Conservation (phyloP, 257 asterid species). For the Solanum medicagineum region DNA sequence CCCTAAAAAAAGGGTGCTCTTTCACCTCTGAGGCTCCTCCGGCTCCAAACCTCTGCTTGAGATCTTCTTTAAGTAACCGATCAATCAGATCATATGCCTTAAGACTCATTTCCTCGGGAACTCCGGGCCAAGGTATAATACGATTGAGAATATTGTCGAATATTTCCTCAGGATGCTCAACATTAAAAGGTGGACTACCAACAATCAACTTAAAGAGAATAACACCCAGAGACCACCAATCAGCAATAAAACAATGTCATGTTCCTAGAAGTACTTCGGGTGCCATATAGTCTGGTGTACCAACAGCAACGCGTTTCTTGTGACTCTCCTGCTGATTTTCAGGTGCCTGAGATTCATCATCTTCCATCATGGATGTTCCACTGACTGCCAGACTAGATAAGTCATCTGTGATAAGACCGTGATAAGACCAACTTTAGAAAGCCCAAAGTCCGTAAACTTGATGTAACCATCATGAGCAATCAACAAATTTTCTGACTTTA, state of each 20-base stretch:
- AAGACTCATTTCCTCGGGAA: constrained; percentile 87
- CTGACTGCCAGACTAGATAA: constrained; percentile 90
- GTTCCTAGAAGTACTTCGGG: constrained; percentile 99
- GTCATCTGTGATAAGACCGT: constrained; percentile 99
- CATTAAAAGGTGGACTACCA: too few species aligned
- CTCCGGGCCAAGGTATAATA: constrained; percentile 88
- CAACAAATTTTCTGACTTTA: constrained; percentile 94
- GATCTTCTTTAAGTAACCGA: constrained; percentile 91
- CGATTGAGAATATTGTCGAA: constrained; percentile 93
- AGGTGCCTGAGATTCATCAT: constrained; percentile 63
- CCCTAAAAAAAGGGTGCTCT: constrained; percentile 80
- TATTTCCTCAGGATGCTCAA: constrained; percentile 37
- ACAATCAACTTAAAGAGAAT: too few species aligned
- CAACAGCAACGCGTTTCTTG: constrained; percentile 87
- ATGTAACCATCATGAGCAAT: constrained; percentile 99
- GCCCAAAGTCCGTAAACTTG: constrained; percentile 98
- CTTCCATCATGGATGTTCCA: constrained; percentile 86
- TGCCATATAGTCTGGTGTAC: constrained; percentile 98
- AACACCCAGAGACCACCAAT: too few species aligned
- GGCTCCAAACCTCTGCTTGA: constrained; percentile 90
- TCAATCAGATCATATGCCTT: constrained; percentile 85
- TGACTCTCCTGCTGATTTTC: constrained; percentile 76
- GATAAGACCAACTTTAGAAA: constrained; percentile 96
- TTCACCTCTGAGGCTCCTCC: constrained; percentile 95
- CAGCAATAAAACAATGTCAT: constrained; percentile 54